phyloP scores from a whole-genome alignment of 805 yeast genomes.

The Candida maesae region DNA sequence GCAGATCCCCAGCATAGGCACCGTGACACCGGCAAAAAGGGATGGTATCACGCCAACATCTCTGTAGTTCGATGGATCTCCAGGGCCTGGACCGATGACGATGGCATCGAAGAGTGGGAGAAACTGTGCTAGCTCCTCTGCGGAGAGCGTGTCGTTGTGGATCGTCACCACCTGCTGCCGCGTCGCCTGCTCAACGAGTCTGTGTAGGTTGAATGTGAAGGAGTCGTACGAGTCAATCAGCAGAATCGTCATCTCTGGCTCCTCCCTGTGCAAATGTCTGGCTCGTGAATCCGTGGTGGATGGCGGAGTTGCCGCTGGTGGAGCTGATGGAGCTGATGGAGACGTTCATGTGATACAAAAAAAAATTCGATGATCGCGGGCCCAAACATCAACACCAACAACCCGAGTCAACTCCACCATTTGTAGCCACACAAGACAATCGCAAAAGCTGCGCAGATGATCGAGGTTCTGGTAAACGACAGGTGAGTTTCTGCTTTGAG shows the following conservation, averaged over 20 bases:
- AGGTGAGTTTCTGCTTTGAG: conserved; percentile 43
- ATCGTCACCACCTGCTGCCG: conserved; percentile 33
- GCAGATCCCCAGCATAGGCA: conserved; percentile 89
- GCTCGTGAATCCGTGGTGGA: no score
- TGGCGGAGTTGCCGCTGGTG: no score
- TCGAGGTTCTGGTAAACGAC: conserved; percentile 71
- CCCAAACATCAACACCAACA: neutral
- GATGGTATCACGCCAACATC: conserved; percentile 74
- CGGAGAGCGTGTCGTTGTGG: conserved; percentile 35
- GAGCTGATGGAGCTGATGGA: no score
- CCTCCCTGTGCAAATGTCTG: no score
- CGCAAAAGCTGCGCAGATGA: conserved; percentile 39
- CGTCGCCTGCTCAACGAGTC: conserved; percentile 53
- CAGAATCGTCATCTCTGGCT: conserved; percentile 44
- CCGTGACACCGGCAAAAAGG: conserved; percentile 35
- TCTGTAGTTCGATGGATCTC: conserved; percentile 59
- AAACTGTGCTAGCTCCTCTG: conserved; percentile 35
- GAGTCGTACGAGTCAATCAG: conserved; percentile 94
- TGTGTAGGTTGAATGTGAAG: conserved; percentile 77
- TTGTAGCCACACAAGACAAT: no score
- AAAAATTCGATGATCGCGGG: no score
- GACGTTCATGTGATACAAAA: no score
- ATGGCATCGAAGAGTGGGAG: conserved; percentile 64
- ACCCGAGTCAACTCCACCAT: neutral
- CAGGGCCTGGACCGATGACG: conserved; percentile 97